phyloP scores from a whole-genome alignment of 306 rosid species.

The Elaeagnus macrophylla region DNA sequence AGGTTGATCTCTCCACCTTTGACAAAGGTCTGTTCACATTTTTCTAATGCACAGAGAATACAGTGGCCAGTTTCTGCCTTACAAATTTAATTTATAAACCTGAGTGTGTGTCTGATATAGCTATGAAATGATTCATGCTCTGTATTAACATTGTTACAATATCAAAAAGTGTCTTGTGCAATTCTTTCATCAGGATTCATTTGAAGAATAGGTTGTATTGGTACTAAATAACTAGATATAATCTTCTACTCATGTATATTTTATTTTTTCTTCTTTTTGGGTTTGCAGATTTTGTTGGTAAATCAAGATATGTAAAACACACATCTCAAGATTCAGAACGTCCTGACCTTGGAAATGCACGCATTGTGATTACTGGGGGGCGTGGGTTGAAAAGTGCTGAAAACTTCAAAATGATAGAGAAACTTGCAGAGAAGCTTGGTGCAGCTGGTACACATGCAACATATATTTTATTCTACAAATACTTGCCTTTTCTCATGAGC shows the following conservation, averaged over 20 bases:
- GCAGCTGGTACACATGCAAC: constrained; percentile 60
- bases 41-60: constrained; percentile 19
- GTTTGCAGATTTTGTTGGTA: constrained; percentile 48
- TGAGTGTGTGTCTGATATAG: background rate
- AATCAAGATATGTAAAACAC: constrained; percentile 60
- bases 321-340: constrained; percentile 61
- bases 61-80: constrained; percentile 2
- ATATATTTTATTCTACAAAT: background rate
- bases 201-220: background rate
- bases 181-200: constrained; percentile 9
- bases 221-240: background rate
- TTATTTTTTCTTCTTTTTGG: background rate
- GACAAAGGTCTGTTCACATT: constrained; percentile 55
- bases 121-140: background rate
- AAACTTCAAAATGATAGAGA: constrained; percentile 87
- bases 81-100: constrained; percentile 2
- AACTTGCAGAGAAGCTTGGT: constrained; percentile 78
- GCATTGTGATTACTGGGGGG: constrained; percentile 73
- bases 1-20: constrained; percentile 90
- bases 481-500: background rate
- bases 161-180: constrained; percentile 13
- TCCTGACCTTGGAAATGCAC: constrained; percentile 94
- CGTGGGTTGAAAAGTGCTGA: constrained; percentile 83
- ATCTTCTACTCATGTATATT: background rate
- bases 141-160: constrained; percentile 15